Base-by-base conservation (phyloP, 1,284 basidiomycete species). In the Agroathelia rolfsii region DNA sequence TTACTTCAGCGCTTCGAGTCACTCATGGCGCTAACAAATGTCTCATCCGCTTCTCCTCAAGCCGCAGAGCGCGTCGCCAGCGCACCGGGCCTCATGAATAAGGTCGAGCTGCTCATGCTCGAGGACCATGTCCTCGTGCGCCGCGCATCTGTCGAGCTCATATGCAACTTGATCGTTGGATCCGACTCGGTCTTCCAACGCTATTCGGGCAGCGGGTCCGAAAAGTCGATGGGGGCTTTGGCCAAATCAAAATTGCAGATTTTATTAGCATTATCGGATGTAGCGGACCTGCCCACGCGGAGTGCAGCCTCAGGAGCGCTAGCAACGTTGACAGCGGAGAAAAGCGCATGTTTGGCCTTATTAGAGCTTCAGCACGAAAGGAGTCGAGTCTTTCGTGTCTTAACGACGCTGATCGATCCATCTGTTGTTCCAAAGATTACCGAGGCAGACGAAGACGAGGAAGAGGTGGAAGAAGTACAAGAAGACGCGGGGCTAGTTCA, bases 21-120 rank as follows among this genome's bases (percentile, higher is more conserved):
- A 3, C 66, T 92, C 41, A 93, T 98, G 86, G 93, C 92, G 1
- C 67, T 98, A 30, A 98, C 94, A 3, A 98, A 98, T 51, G 59
- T 98, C 21, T 80, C 92, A 1, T 90, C 87, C n/a, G 68, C 84
- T 31, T 71, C 71, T 36, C 59, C 72, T 0, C 67, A 72, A 24
- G 56, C 78, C n/a, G 75, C 82, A 3, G 61, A 67, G 12, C 69
- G 75, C 21, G 70, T 93, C 24, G 72, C 73, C 2, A 59, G 57
- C 33, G 58, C 66, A 1, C 65, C 74, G n/a, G 72, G 74, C 3
- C 51, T 92, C 14, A 48, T 88, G 30, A 64, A 64, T 48, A 76
- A 73, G 39, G 63, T 87, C 5, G 89, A 94, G 49, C 67, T 85
- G n/a, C 53, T 88, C 14, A 67, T 96, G 49, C 58, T 94, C 20